A percentile compares a stretch with the other conserved stretches of the same genome.
Evolutionary conservation across 2,329 filamentous ascomycete species (phyloP).

Genomic region (Sclerotinia minor): DNA sequence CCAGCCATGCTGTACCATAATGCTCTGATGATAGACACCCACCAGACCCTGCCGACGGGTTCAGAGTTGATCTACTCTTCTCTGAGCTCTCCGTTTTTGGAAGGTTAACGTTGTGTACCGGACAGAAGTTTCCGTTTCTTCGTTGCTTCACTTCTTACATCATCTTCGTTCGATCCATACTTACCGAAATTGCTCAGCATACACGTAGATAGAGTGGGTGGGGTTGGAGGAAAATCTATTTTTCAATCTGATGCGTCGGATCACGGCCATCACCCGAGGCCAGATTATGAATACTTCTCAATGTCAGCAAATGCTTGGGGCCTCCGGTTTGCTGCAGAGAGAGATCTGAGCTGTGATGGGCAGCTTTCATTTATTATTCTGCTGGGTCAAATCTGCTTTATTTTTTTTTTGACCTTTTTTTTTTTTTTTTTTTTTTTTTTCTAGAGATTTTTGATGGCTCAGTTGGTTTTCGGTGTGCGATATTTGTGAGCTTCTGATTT

Average conservation of each 20-base stretch:
- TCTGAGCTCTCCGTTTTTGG: neutral
- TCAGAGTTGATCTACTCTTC: too few species aligned
- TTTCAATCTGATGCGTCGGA: conserved; percentile 2
- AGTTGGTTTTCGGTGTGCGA: neutral
- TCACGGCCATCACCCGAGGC: conserved; percentile 7
- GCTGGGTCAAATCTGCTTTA: neutral
- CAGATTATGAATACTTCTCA: neutral
- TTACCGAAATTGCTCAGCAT: neutral
- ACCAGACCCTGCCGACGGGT: too few species aligned
- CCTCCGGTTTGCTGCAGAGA: conserved; percentile 10
- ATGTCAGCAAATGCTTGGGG: conserved; percentile 13
- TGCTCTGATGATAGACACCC: neutral
- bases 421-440: neutral
- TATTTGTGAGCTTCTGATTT: neutral
- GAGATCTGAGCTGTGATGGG: neutral
- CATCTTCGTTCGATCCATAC: neutral
- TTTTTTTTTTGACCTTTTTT: neutral
- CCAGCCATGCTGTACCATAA: neutral
- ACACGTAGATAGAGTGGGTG: neutral
- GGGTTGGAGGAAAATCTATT: neutral
- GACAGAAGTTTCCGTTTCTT: neutral
- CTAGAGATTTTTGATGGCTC: neutral
- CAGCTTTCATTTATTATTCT: neutral
- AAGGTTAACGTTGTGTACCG: neutral
- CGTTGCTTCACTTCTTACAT: neutral